phyloP scores from a whole-genome alignment of 176 grass and related monocot genomes.

The Rhipidocladum racemiflorum region DNA sequence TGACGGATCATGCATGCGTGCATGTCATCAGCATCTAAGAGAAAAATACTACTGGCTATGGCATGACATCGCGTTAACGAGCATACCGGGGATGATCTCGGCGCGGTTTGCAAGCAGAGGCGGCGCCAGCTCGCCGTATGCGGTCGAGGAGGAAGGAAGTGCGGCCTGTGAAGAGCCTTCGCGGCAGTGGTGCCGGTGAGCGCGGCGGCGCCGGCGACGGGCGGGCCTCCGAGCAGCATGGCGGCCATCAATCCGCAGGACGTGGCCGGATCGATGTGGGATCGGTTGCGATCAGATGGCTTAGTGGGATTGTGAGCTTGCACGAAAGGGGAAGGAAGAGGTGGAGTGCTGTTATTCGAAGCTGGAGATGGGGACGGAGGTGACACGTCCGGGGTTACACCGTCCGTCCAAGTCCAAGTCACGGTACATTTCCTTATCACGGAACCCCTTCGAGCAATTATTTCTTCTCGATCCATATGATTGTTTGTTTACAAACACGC shows the following conservation, averaged over 20 bases:
- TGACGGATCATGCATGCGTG: too few relatives aligned
- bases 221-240: slow-evolving; percentile 49
- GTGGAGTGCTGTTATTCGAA: neutral
- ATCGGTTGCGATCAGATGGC: neutral
- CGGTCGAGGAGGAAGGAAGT: slow-evolving; percentile 31
- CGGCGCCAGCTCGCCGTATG: slow-evolving; percentile 35
- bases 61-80: too few relatives aligned
- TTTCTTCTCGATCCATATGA: too few relatives aligned
- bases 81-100: slow-evolving; percentile 64
- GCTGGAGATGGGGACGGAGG: neutral
- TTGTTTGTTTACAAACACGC: too few relatives aligned
- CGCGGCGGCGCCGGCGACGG: slow-evolving; percentile 21
- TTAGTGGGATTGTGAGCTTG: neutral
- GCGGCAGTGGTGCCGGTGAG: slow-evolving; percentile 16
- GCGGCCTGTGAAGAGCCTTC: slow-evolving; percentile 16
- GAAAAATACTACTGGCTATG: neutral
- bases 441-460: too few relatives aligned
- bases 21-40: neutral
- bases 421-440: too few relatives aligned
- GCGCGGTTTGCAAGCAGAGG: slow-evolving; percentile 57
- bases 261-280: neutral
- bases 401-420: too few relatives aligned
- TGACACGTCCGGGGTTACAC: too few relatives aligned
- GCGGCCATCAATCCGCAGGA: slow-evolving; percentile 53
- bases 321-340: neutral